These are phyloP conservation scores for Verticillium zaregamsianum DNA, from an alignment of 2,329 filamentous ascomycete species.

Conservation along the genomic window DNA sequence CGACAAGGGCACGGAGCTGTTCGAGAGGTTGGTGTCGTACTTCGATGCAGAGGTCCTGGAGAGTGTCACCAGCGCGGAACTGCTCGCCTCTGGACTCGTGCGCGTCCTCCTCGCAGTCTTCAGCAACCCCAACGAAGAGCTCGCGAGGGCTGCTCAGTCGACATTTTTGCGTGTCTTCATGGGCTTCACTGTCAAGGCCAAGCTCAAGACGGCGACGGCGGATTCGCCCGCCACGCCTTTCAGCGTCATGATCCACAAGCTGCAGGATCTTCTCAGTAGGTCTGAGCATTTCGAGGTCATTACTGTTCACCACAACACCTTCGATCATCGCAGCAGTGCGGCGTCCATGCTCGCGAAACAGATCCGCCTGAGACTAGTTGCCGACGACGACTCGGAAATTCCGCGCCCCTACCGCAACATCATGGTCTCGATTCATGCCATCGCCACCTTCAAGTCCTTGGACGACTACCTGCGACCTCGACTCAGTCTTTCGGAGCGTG, in stretches of 20 bases:
- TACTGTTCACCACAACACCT: constrained; percentile 88
- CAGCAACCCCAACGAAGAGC: constrained; percentile 60
- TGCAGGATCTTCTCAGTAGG: constrained; percentile 92
- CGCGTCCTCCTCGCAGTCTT: constrained; percentile 79
- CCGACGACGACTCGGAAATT: constrained; percentile 87
- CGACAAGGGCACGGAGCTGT: constrained; percentile 60
- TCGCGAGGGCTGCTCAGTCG: constrained; percentile 66
- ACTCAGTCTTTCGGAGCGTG: constrained; percentile 73
- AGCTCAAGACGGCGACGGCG: constrained; percentile 57
- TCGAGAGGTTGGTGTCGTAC: constrained; percentile 71
- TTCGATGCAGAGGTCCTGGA: constrained; percentile 87
- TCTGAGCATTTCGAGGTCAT: constrained; percentile 98
- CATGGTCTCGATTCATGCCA: constrained; percentile 97
- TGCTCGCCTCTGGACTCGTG: constrained; percentile 87
- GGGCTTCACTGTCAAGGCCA: constrained; percentile 65
- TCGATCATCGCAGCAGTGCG: constrained; percentile 86
- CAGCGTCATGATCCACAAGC: constrained; percentile 84
- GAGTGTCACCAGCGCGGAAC: constrained; percentile 91
- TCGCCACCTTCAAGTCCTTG: constrained; percentile 93
- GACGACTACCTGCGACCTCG: constrained; percentile 93
- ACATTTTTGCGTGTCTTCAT: constrained; percentile 92
- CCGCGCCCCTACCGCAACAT: constrained; percentile 85
- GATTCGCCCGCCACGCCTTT: constrained; percentile 79
- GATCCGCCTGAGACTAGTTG: constrained; percentile 80
- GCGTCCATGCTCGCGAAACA: constrained; percentile 97